Base-by-base conservation (phyloP, 108 stramenopile genomes). In the Nitzschia palea region DNA sequence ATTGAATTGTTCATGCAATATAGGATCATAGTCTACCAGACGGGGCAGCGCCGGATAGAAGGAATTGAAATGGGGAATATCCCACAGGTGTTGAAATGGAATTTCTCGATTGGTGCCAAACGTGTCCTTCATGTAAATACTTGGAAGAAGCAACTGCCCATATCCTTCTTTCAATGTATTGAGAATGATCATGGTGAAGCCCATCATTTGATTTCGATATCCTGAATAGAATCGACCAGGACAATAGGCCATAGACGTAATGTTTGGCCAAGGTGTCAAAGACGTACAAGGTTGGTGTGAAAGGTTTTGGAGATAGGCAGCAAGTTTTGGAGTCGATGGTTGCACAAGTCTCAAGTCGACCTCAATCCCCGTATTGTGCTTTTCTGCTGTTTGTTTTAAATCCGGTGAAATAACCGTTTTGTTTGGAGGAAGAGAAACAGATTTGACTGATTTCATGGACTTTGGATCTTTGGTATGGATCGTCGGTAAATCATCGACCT, bases 121-220 rank as follows among this genome's bases (percentile, higher is more conserved):
- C 17, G 67, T 68, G 55, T 75, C 74, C 42, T 70, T 70, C 33
- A 50, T 43, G n/a, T 9, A 29, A 10, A 77, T 12, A 53, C 63
- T 70, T 14, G 55, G 52, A 37, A 62, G 22, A 6, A 76, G 36
- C 4, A 76, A 17, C 17, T 63, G 53, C 1, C 30, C 59, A 48
- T 76, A 61, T 5, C 61, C 67, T 18, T 56, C 31, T 10, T 47
- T 15, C 15, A 48, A 25, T 14, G 74, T 50, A 15, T 54, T 22
- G 15, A 76, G 23, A 4, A 76, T 54, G 12, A 68, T 10, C n/a
- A 67, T 34, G 14, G 67, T 68, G 42, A 76, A 68, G 9, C 27
- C 61, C 61, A 62, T 62, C 26, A 67, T 63, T 62, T 76, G 74
- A 54, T 76, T 76, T 18, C 74, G 67, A 23, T 51, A 67, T 3